Evolutionary conservation across 768 basidiomycete genomes (phyloP).

Genomic region (Leccinum variicolor): DNA sequence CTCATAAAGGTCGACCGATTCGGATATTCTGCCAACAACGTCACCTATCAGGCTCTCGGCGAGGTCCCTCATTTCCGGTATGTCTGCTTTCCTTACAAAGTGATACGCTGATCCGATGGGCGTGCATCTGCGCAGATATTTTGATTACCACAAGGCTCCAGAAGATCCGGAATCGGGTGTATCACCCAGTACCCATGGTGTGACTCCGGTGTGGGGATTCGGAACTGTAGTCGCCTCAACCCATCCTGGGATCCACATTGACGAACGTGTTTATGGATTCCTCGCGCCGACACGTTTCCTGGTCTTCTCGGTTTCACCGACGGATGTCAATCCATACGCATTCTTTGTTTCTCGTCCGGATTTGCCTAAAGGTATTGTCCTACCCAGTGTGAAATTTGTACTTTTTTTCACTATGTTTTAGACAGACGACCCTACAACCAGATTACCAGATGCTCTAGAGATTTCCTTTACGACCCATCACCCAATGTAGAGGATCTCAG

Average conservation of each 20-base stretch:
- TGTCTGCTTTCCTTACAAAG: background rate
- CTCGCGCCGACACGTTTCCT: constrained; percentile 59
- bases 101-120: background rate
- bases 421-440: constrained; percentile 71
- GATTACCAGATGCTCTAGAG: constrained; percentile 53
- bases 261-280: constrained; percentile 62
- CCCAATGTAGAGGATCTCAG: constrained; percentile 54
- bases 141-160: constrained; percentile 60
- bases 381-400: background rate
- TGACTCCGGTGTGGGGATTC: constrained; percentile 74
- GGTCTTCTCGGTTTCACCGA: constrained; percentile 46
- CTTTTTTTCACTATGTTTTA: constrained; percentile 14
- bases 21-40: constrained; percentile 69
- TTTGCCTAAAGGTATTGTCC: constrained; percentile 49
- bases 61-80: constrained; percentile 41
- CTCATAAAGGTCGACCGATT: constrained; percentile 61
- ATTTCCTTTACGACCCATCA: constrained; percentile 51
- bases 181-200: constrained; percentile 51
- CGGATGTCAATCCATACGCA: constrained; percentile 47
- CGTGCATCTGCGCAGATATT: constrained; percentile 49
- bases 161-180: constrained; percentile 28
- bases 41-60: constrained; percentile 63
- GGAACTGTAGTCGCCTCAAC: constrained; percentile 52
- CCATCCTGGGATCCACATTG: constrained; percentile 44
- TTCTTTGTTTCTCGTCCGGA: constrained; percentile 62